Base-by-base conservation (phyloP, 805 yeast species). In the Wickerhamiella sorbophila region DNA sequence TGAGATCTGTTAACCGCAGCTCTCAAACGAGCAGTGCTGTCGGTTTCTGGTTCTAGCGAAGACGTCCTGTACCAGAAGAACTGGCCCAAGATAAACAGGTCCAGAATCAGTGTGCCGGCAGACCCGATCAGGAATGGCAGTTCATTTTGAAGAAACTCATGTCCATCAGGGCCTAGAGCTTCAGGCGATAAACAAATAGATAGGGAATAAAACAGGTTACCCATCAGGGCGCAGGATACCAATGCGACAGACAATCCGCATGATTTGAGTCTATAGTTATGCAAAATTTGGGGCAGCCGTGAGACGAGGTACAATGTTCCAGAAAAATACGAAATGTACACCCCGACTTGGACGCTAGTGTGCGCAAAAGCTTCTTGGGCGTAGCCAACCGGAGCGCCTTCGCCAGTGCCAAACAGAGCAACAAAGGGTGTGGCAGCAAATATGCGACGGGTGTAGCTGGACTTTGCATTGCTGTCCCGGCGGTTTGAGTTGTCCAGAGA, bases 171-270 rank as follows among this genome's bases (percentile, higher is more conserved):
- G 58, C 74, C 75, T 12, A 49, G 66, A 66, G 61, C 82, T 24
- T 51, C 49, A 2, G 66, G 59, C 9, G 60, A 50, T 38, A 83
- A 74, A 33, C 86, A 50, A 21, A 88, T 85, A 5, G 94, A 80
- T 5, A 74, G 50, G 0, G 91, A 74, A 58, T 88, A 87, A 1
- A 85, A 71, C 31, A 77, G 50, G 58, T 88, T 88, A 3, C 94
- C 94, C 19, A 74, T 41, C 35, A 87, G 64, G 1, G 95, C 94
- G 16, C 88, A 74, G 9, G 73, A 73, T 58, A 87, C 87, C 19
- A 86, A 65, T 36, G 81, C 59, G 18, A 93, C 84, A 1, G 95
- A 81, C 2, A 86, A 66, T 2, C 95, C 96, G 0, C 93, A 91
- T 1, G 95, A 82, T 56, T 82, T 81, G 32, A 95, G 67, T 40